Conservation (phyloP, 2,329 filamentous ascomycete genomes). For the Didymella glomerata region DNA sequence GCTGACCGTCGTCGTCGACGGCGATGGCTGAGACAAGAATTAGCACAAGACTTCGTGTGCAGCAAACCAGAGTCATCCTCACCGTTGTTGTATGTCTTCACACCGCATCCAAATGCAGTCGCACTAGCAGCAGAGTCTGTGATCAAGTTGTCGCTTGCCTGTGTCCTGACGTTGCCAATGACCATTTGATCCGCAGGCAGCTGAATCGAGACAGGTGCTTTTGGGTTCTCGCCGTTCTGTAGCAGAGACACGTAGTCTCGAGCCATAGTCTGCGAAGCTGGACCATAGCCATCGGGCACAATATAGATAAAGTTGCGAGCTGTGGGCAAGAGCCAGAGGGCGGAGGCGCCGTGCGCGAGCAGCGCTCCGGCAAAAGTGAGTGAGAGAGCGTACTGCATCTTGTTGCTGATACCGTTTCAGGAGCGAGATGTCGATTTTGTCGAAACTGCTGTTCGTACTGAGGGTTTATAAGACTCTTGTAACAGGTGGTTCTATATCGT, state of each 20-base stretch:
- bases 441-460: neutral
- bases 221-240: constrained; percentile 28
- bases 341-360: constrained; percentile 21
- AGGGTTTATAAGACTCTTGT: neutral
- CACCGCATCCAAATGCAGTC: constrained; percentile 53
- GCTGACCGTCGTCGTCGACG: constrained; percentile 44
- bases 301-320: constrained; percentile 39
- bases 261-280: constrained; percentile 35
- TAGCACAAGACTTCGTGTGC: neutral
- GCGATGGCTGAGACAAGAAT: constrained; percentile 37
- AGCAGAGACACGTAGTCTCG: constrained; percentile 34
- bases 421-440: neutral
- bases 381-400: constrained; percentile 24
- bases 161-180: constrained; percentile 35
- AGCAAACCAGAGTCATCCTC: neutral
- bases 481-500: neutral
- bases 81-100: constrained; percentile 52
- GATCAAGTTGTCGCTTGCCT: constrained; percentile 47
- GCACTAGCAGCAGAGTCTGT: constrained; percentile 55
- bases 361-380: constrained; percentile 18
- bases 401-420: neutral
- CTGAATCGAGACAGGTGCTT: constrained; percentile 29
- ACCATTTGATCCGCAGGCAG: constrained; percentile 32
- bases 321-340: constrained; percentile 25
- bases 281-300: constrained; percentile 37